These are phyloP conservation scores for Mortierella sp. DNA, from an alignment of 371 early-diverging fungal species.

Conservation along the genomic window DNA sequence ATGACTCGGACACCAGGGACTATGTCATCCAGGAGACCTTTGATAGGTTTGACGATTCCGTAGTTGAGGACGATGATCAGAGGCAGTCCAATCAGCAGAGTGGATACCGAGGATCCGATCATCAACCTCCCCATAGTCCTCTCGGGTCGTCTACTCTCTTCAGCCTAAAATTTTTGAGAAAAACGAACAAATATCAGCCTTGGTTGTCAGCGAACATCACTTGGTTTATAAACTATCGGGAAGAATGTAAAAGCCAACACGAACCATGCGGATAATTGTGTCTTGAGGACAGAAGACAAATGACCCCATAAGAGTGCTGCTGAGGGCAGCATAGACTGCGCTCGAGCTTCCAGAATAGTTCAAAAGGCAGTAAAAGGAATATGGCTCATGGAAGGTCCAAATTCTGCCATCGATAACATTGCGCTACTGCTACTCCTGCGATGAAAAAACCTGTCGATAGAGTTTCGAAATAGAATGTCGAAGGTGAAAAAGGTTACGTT, in stretches of 20 bases:
- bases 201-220: no score
- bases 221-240: no score
- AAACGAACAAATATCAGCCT: neutral
- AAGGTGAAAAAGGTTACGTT: neutral
- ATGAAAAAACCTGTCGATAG: conserved; percentile 23
- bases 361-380: conserved; percentile 45
- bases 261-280: conserved; percentile 38
- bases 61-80: conserved; percentile 38
- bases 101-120: conserved; percentile 13
- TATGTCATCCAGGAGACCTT: conserved; percentile 40
- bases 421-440: conserved; percentile 36
- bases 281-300: conserved; percentile 48
- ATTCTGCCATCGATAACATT: conserved; percentile 31
- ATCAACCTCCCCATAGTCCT: conserved; percentile 24
- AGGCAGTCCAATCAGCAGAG: conserved; percentile 24
- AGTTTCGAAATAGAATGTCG: neutral
- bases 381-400: conserved; percentile 24
- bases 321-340: conserved; percentile 32
- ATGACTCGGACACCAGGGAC: conserved; percentile 31
- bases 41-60: conserved; percentile 28
- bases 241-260: neutral
- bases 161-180: conserved; percentile 18
- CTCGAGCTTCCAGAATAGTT: conserved; percentile 41
- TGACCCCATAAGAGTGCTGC: conserved; percentile 35
- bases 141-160: conserved; percentile 40